These are phyloP conservation scores for Neltuma alba DNA, from an alignment of 306 rosid species.

Conservation along the genomic window DNA sequence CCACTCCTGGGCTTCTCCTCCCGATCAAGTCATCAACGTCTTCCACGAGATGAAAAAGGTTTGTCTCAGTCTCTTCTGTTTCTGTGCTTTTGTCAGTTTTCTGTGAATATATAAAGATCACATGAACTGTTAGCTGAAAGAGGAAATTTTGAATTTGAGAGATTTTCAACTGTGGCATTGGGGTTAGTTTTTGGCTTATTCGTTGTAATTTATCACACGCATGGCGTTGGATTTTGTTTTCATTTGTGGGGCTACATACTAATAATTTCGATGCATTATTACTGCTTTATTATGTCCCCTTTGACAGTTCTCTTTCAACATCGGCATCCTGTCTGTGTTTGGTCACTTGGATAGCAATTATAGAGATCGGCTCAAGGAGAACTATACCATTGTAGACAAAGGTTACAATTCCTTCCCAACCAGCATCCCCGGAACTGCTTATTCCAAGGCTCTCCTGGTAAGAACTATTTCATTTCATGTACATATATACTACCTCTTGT, in stretches of 20 bases:
- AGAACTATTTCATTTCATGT: slow-evolving; percentile 7
- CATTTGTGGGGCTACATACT: slow-evolving; percentile 30
- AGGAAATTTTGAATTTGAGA: background rate
- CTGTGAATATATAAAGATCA: background rate
- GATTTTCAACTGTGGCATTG: background rate
- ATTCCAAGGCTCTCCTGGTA: slow-evolving; percentile 83
- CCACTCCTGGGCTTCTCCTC: slow-evolving; percentile 63
- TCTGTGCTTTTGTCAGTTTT: background rate
- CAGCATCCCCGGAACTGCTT: slow-evolving; percentile 68
- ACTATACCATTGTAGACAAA: slow-evolving; percentile 71
- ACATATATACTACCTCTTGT: too few relatives aligned
- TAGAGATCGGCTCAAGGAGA: slow-evolving; percentile 63
- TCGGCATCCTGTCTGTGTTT: slow-evolving; percentile 76
- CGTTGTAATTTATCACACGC: slow-evolving; percentile 3
- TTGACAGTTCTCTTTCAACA: slow-evolving; percentile 74
- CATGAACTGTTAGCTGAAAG: background rate
- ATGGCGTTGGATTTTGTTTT: slow-evolving; percentile 40
- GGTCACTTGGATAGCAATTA: slow-evolving; percentile 62
- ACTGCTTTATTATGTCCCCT: slow-evolving; percentile 16
- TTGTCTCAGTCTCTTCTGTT: background rate
- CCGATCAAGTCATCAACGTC: slow-evolving; percentile 44
- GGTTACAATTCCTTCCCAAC: slow-evolving; percentile 91
- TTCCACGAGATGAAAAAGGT: slow-evolving; percentile 87
- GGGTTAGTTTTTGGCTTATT: slow-evolving; percentile 24
- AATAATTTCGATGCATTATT: slow-evolving; percentile 37